Evolutionary conservation across 345 rosid species (phyloP).

Genomic region (Triadica sebifera): DNA sequence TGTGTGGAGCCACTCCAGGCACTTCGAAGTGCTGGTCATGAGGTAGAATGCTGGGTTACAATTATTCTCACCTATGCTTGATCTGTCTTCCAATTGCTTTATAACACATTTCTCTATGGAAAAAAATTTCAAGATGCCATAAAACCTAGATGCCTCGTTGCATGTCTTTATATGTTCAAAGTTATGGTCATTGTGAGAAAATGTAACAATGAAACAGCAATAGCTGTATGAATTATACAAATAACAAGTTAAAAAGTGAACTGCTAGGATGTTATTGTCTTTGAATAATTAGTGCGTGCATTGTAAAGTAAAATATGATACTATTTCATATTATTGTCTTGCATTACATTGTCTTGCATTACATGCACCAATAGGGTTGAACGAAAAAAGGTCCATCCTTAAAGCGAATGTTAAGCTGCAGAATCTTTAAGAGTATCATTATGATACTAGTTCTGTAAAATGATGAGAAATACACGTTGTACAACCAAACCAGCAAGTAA

Average conservation of each 20-base stretch:
- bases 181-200: neutral
- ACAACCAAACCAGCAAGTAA: neutral
- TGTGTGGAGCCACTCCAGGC: constrained; percentile 95
- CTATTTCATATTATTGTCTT: no score
- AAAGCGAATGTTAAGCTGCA: neutral
- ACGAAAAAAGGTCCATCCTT: neutral
- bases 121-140: neutral
- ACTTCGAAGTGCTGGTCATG: constrained; percentile 62
- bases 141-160: neutral
- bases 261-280: neutral
- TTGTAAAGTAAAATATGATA: neutral
- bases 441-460: neutral
- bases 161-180: neutral
- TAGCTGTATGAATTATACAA: neutral
- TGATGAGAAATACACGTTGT: neutral
- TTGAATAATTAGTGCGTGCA: neutral
- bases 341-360: no score
- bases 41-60: constrained; percentile 40
- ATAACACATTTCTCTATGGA: neutral
- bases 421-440: neutral
- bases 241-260: neutral
- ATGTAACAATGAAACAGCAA: neutral
- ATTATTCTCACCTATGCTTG: neutral
- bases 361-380: neutral
- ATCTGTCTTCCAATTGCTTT: neutral